Conservation (phyloP, 768 basidiomycete genomes). For the Boletales sp. region DNA sequence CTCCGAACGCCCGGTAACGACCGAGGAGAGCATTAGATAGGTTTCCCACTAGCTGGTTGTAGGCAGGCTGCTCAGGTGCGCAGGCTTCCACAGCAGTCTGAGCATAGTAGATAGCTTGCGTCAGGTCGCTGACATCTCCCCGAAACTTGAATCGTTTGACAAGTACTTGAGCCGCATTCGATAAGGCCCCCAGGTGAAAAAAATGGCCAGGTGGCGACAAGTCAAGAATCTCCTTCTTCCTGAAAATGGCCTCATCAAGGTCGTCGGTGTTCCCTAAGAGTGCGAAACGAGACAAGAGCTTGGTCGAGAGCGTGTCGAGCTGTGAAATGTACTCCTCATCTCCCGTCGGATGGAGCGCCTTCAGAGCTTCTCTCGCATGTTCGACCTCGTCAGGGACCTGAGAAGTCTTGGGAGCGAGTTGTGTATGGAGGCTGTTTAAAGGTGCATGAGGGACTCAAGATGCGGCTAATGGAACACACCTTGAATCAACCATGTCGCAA, state of each 20-base stretch:
- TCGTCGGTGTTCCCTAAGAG: conserved; percentile 19
- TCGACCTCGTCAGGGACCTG: conserved; percentile 9
- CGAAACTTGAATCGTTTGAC: conserved; percentile 19
- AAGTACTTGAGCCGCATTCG: conserved; percentile 18
- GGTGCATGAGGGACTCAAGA: no score
- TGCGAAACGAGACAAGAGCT: conserved; percentile 20
- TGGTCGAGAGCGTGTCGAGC: conserved; percentile 7
- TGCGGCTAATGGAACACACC: no score
- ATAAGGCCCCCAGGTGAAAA: conserved; percentile 9
- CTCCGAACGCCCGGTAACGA: conserved; percentile 15
- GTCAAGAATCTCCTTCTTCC: conserved; percentile 14
- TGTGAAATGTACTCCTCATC: conserved; percentile 6
- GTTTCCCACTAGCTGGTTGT: conserved; percentile 13
- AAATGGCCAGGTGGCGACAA: conserved; percentile 19
- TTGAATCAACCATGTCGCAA: no score
- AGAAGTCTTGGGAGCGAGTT: no score
- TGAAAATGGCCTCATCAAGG: conserved; percentile 24
- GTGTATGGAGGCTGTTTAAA: no score
- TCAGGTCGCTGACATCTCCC: conserved; percentile 17
- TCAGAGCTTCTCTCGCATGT: conserved; percentile 10
- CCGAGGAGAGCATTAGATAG: conserved; percentile 17
- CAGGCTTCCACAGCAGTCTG: conserved; percentile 10
- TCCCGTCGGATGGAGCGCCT: conserved; percentile 1
- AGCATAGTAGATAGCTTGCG: conserved; percentile 8
- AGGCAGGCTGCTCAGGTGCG: conserved; percentile 10